Evolutionary conservation across 1,284 basidiomycete genomes (phyloP).

Genomic region (Moniliophthora roreri): DNA sequence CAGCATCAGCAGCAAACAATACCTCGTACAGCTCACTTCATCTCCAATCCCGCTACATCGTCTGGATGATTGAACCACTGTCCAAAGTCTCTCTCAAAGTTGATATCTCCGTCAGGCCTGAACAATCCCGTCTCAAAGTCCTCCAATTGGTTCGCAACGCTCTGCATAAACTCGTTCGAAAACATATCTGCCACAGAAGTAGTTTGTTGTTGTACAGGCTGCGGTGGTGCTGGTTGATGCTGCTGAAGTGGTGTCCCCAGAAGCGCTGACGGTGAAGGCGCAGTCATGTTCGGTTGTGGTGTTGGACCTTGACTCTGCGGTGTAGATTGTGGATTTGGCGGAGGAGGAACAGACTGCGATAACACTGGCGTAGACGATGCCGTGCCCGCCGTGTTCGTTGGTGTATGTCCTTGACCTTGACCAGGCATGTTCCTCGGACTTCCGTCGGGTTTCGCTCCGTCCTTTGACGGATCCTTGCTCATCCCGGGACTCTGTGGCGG

Average conservation of each 20-base stretch:
- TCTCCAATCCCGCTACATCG: slow-evolving; percentile 27
- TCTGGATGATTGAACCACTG: slow-evolving; percentile 62
- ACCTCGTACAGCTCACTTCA: slow-evolving; percentile 14
- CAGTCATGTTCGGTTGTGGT: slow-evolving; percentile 14
- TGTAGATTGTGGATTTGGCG: background rate
- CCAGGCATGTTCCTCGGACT: slow-evolving; percentile 42
- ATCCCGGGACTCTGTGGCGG: slow-evolving; percentile 18
- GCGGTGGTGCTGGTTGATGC: background rate
- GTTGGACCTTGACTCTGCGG: slow-evolving; percentile 15
- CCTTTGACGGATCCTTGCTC: slow-evolving; percentile 26
- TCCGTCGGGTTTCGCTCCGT: slow-evolving; percentile 32
- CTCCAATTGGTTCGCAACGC: slow-evolving; percentile 36
- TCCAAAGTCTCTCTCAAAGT: slow-evolving; percentile 68
- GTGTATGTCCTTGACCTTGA: slow-evolving; percentile 21
- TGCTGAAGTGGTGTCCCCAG: background rate
- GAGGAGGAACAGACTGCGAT: slow-evolving; percentile 4
- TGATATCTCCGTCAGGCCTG: slow-evolving; percentile 45
- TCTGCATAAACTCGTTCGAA: slow-evolving; percentile 40
- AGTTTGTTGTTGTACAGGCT: slow-evolving; percentile 21
- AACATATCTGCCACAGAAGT: slow-evolving; percentile 32
- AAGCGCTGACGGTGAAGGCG: background rate
- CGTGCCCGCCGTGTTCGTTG: slow-evolving; percentile 31
- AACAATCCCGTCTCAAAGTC: slow-evolving; percentile 46
- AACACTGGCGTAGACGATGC: slow-evolving; percentile 50
- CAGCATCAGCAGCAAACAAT: too few relatives aligned